A percentile compares a stretch with the other conserved stretches of the same genome.
phyloP scores from a whole-genome alignment of 768 basidiomycete species.

The Suillus placidus region DNA sequence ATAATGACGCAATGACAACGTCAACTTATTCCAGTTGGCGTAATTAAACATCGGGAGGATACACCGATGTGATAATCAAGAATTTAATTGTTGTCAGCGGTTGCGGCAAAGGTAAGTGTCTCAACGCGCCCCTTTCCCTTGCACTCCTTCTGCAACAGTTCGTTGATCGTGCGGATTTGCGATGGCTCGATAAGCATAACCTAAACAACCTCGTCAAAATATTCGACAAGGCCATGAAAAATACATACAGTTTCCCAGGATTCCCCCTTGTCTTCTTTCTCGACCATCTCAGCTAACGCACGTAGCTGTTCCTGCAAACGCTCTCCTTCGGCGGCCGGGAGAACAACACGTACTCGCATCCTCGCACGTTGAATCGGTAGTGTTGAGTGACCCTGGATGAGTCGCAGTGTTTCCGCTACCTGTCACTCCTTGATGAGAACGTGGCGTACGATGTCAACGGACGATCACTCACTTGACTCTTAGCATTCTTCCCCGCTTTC shows the following conservation, averaged over 20 bases:
- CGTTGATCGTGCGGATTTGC: slow-evolving; percentile 86
- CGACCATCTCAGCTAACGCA: slow-evolving; percentile 78
- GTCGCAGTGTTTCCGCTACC: slow-evolving; percentile 89
- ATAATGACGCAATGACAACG: not conserved
- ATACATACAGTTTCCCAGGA: slow-evolving; percentile 87
- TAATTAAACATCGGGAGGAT: not conserved
- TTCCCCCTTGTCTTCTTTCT: slow-evolving; percentile 74
- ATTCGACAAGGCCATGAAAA: not conserved
- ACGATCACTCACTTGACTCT: slow-evolving; percentile 72
- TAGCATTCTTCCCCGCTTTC: slow-evolving; percentile 85
- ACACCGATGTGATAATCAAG: not conserved
- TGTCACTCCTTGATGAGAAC: slow-evolving; percentile 29
- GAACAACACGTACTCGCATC: slow-evolving; percentile 86
- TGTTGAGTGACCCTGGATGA: slow-evolving; percentile 78
- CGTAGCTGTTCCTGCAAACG: slow-evolving; percentile 70
- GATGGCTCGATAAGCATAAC: slow-evolving; percentile 91
- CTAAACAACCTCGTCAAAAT: slow-evolving; percentile 43
- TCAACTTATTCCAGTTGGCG: not conserved
- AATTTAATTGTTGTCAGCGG: slow-evolving; percentile 38
- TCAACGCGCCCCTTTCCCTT: slow-evolving; percentile 88
- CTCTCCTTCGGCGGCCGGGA: slow-evolving; percentile 69
- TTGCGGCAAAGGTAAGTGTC: slow-evolving; percentile 74
- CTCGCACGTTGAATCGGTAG: slow-evolving; percentile 91
- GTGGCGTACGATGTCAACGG: not conserved
- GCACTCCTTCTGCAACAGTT: slow-evolving; percentile 87